A percentile compares a stretch with the other conserved stretches of the same genome.
Evolutionary conservation across 2,329 filamentous ascomycete genomes (phyloP).

Genomic region (Tolypocladium pustulatum): DNA sequence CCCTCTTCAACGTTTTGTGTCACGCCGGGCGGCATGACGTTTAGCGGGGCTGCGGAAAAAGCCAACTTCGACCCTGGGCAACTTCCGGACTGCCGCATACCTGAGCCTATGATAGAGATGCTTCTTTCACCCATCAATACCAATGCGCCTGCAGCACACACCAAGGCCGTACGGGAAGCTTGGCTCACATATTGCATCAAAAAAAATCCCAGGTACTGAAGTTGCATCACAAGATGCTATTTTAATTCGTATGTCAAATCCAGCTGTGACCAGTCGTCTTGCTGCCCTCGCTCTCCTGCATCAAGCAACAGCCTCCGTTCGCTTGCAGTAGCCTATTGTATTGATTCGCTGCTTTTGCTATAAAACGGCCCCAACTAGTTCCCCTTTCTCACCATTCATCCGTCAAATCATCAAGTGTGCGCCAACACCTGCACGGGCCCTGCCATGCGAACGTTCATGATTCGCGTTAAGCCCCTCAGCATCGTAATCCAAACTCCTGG

Average conservation of each 20-base stretch:
- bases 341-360: neutral
- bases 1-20: conserved; percentile 1
- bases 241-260: neutral
- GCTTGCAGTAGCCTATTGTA: neutral
- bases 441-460: conserved; percentile 5
- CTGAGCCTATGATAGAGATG: too few species aligned
- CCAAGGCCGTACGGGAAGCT: too few species aligned
- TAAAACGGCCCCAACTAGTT: neutral
- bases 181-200: too few species aligned
- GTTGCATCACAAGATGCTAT: neutral
- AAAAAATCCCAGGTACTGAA: neutral
- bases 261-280: neutral
- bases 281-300: neutral
- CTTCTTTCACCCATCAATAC: too few species aligned
- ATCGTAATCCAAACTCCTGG: conserved; percentile 14
- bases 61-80: neutral
- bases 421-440: neutral
- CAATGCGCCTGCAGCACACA: neutral
- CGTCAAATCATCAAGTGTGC: conserved; percentile 2
- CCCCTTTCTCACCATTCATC: neutral
- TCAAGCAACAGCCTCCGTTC: neutral
- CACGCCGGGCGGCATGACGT: neutral
- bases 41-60: neutral
- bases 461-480: conserved; percentile 7
- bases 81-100: too few species aligned